Evolutionary conservation across 1,284 basidiomycete species (phyloP).

Genomic region (Neotropicomus parvogracilis): DNA sequence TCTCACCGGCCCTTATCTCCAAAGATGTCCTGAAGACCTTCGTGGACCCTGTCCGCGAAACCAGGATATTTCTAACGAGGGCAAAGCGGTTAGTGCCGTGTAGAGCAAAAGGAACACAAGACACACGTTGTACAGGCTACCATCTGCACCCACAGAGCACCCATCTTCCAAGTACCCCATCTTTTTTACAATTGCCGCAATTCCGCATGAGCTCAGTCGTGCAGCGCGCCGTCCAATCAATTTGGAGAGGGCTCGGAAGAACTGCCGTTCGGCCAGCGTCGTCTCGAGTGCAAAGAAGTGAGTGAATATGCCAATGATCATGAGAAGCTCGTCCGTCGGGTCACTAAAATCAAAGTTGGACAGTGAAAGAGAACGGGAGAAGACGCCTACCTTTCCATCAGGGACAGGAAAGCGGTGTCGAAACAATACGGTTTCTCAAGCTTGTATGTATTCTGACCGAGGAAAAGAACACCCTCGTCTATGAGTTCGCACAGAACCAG

Average conservation of each 20-base stretch:
- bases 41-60: constrained; percentile 85
- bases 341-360: constrained; percentile 51
- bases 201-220: constrained; percentile 86
- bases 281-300: constrained; percentile 95
- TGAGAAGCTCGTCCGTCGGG: constrained; percentile 95
- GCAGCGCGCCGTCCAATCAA: constrained; percentile 90
- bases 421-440: constrained; percentile 89
- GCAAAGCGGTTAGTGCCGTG: constrained; percentile 9
- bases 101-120: constrained; percentile 16
- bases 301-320: constrained; percentile 93
- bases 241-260: constrained; percentile 89
- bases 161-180: constrained; percentile 89
- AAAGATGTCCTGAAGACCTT: constrained; percentile 88
- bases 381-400: constrained; percentile 83
- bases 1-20: constrained; percentile 87
- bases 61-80: constrained; percentile 83
- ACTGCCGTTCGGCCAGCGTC: constrained; percentile 89
- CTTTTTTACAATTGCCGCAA: constrained; percentile 91
- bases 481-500: constrained; percentile 94
- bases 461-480: constrained; percentile 94
- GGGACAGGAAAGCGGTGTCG: constrained; percentile 94
- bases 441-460: constrained; percentile 98
- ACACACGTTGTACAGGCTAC: constrained; percentile 88
- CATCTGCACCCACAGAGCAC: constrained; percentile 88
- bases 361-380: not conserved